Evolutionary conservation across 306 rosid genomes (phyloP).

Genomic region (Pterocarpus santalinus): DNA sequence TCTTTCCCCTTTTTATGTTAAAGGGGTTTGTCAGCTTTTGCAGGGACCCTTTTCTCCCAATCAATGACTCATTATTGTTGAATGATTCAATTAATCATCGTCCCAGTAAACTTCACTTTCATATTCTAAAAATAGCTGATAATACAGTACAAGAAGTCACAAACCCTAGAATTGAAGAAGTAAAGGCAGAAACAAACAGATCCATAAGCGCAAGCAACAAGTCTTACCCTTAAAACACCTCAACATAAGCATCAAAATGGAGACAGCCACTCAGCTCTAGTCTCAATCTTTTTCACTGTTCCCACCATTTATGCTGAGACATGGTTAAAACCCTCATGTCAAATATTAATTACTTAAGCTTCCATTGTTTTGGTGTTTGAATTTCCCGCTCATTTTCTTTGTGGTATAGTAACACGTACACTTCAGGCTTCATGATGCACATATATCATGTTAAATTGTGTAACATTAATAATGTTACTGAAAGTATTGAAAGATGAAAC

Average conservation of each 20-base stretch:
- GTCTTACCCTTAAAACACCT: slow-evolving; percentile 18
- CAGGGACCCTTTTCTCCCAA: slow-evolving; percentile 28
- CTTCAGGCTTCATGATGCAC: too few species aligned
- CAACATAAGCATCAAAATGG: slow-evolving; percentile 53
- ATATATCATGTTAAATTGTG: too few species aligned
- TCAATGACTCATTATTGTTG: slow-evolving; percentile 33
- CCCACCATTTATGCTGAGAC: slow-evolving; percentile 29
- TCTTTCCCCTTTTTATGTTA: slow-evolving; percentile 20
- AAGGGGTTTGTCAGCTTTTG: slow-evolving; percentile 34
- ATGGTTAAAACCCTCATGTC: slow-evolving; percentile 31
- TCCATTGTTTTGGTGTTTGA: slow-evolving; percentile 49
- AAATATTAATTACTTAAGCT: slow-evolving; percentile 40
- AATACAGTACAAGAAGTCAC: slow-evolving; percentile 23
- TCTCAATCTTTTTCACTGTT: slow-evolving; percentile 29
- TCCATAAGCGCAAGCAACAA: slow-evolving; percentile 28
- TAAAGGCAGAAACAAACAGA: slow-evolving; percentile 37
- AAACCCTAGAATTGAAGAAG: slow-evolving; percentile 17
- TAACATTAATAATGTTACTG: too few species aligned
- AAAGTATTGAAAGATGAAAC: too few species aligned
- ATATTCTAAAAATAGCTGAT: slow-evolving; percentile 21
- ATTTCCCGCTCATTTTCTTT: slow-evolving; percentile 62
- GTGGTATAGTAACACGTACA: neutral
- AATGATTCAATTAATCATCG: slow-evolving; percentile 25
- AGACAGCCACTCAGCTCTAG: slow-evolving; percentile 30
- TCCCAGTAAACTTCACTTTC: slow-evolving; percentile 13